Conservation (phyloP, 176 grass and related monocot species). For the Puya raimondii region DNA sequence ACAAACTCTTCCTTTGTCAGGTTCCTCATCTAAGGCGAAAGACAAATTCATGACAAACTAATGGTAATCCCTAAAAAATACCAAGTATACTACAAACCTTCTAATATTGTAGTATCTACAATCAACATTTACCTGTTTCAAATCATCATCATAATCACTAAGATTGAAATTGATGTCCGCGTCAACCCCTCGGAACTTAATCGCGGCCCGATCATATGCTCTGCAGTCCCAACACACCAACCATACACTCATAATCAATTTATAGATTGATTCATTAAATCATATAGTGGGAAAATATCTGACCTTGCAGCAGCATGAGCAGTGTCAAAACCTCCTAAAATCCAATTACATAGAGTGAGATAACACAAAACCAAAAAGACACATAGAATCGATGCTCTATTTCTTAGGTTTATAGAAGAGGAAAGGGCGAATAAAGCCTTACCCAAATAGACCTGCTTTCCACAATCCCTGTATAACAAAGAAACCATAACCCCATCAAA, state of each 20-base stretch:
- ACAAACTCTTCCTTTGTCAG: constrained; percentile 97
- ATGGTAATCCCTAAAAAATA: background rate
- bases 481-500: constrained; percentile 16
- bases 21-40: constrained; percentile 69
- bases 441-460: constrained; percentile 98
- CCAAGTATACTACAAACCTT: background rate
- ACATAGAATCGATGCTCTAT: background rate
- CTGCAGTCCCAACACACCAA: constrained; percentile 20
- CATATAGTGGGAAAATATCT: background rate
- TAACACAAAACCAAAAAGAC: background rate
- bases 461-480: constrained; percentile 66
- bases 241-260: background rate
- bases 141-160: constrained; percentile 80
- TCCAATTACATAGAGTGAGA: constrained; percentile 1
- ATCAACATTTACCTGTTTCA: constrained; percentile 51
- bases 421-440: constrained; percentile 5
- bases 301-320: constrained; percentile 88
- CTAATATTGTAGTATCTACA: background rate
- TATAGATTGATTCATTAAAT: background rate
- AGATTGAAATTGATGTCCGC: constrained; percentile 97
- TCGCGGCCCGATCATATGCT: constrained; percentile 87
- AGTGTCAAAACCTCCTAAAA: constrained; percentile 91
- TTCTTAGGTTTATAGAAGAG: background rate
- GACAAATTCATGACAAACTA: background rate
- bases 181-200: constrained; percentile 90